A percentile compares a stretch with the other conserved stretches of the same genome.
Conservation (phyloP, 306 rosid species). For the Casuarina glauca region DNA sequence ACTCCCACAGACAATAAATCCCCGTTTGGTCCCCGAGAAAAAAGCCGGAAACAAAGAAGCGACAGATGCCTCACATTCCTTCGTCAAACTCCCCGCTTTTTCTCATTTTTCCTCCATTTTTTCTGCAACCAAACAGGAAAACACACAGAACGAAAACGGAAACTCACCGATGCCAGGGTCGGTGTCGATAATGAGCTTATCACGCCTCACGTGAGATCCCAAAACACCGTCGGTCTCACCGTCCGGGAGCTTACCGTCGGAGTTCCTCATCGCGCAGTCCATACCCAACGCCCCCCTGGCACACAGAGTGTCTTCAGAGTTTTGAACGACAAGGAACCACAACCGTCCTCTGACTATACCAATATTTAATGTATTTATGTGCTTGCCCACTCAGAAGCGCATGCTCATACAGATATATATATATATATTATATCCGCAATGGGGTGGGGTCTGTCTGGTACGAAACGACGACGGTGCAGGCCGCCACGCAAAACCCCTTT, state of each 20-base stretch:
- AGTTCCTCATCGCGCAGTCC: conserved; percentile 25
- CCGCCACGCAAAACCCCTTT: background rate
- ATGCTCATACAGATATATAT: background rate
- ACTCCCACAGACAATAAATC: background rate
- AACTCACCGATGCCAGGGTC: conserved; percentile 95
- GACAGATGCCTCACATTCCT: background rate
- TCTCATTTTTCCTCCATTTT: background rate
- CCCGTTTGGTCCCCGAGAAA: conserved; percentile 15
- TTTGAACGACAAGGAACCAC: background rate
- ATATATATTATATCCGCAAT: background rate
- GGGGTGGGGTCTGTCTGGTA: conserved; percentile 8
- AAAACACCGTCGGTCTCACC: conserved; percentile 12
- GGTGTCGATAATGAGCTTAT: conserved; percentile 88
- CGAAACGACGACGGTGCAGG: conserved; percentile 5
- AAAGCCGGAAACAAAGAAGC: background rate
- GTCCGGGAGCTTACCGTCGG: conserved; percentile 30
- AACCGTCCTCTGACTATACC: background rate
- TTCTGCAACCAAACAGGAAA: conserved; percentile 4
- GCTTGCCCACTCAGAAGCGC: background rate
- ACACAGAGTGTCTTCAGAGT: too few relatives aligned
- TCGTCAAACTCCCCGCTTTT: background rate
- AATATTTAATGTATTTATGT: conserved; percentile 5
- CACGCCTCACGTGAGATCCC: conserved; percentile 24
- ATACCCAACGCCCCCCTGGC: background rate
- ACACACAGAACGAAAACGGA: background rate